These are phyloP conservation scores for Wickerhamomyces ciferrii DNA, from an alignment of 805 yeast species.

Conservation along the genomic window DNA sequence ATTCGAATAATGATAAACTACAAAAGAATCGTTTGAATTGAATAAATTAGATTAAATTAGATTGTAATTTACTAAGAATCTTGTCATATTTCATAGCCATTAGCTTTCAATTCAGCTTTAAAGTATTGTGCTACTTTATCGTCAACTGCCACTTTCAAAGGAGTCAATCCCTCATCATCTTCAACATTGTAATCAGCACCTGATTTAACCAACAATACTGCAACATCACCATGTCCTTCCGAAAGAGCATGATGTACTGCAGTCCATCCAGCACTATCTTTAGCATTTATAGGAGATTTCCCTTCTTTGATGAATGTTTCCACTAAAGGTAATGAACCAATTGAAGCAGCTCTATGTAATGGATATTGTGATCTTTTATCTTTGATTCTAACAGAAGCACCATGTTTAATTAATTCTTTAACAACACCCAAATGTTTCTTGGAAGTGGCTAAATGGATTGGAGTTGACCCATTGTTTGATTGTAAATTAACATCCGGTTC, in stretches of 20 bases:
- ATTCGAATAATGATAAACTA: too few relatives aligned
- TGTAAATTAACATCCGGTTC: constrained; percentile 54
- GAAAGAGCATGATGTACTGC: constrained; percentile 87
- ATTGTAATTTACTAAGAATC: too few relatives aligned
- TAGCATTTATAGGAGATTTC: constrained; percentile 60
- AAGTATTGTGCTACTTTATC: constrained; percentile 42
- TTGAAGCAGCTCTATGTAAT: constrained; percentile 78
- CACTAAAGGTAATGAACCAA: constrained; percentile 59
- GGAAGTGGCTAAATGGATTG: constrained; percentile 71
- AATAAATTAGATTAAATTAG: too few relatives aligned
- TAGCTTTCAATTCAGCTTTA: constrained; percentile 6
- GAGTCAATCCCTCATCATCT: constrained; percentile 48
- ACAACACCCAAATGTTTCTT: constrained; percentile 57
- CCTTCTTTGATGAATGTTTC: constrained; percentile 45
- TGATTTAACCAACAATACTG: constrained; percentile 47
- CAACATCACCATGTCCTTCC: constrained; percentile 83
- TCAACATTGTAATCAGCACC: constrained; percentile 58
- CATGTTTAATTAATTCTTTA: constrained; percentile 41
- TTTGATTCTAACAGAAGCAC: constrained; percentile 58
- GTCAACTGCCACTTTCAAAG: constrained; percentile 50
- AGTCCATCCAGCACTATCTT: constrained; percentile 76
- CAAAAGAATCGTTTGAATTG: too few relatives aligned
- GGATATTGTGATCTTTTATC: constrained; percentile 66
- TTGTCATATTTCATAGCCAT: constrained; percentile 9
- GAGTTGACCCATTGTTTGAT: constrained; percentile 68